Base-by-base conservation (phyloP, 768 basidiomycete genomes). In the Rhizopogon roseolus region DNA sequence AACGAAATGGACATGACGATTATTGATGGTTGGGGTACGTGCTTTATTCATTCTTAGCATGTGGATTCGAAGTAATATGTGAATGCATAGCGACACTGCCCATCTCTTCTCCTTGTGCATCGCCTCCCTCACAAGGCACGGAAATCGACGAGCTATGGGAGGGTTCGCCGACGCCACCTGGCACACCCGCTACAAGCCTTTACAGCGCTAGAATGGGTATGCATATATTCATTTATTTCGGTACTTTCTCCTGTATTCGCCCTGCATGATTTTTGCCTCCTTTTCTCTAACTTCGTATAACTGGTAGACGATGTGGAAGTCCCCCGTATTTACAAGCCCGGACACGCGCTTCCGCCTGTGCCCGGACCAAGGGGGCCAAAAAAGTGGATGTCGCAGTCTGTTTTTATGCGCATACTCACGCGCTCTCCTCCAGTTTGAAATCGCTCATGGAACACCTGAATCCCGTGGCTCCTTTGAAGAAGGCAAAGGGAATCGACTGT, bases 21-120 rank as follows among this genome's bases (percentile, higher is more conserved):
- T 34, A 77, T 87, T 1, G 75, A 81, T 64, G 87, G 85, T 28
- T 85, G 85, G 84, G 65, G 88, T 88, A 61, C 41, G 79, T 76
- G 41, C 37, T 45, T 54, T 4, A 25, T 28, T 14, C 27, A n/a
- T 27, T 28, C 28, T 29, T 36, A 37, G 25, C 28, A 14, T 39
- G 45, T 36, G 19, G 3, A 7, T 41, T 77, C 74, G 74, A 39
- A 73, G 74, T 0, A 69, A 73, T 44, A 19, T 10, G 13, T 16
- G 4, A 6, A 32, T 50, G 34, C 16, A 25, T 41, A 70, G 69
- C 54, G 11, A 60, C 55, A 60, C 68, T 44, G 76, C 75, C 74
- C 14, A 73, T 75, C 38, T 75, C 77, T 1, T 74, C 74, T 11
- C 71, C 71, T 1, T 73, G 75, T 9, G 63, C 64, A 10, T 70